A percentile compares a stretch with the other conserved stretches of the same genome.
Evolutionary conservation across 2,329 filamentous ascomycete species (phyloP).

Genomic region (Emericellopsis atlantica): DNA sequence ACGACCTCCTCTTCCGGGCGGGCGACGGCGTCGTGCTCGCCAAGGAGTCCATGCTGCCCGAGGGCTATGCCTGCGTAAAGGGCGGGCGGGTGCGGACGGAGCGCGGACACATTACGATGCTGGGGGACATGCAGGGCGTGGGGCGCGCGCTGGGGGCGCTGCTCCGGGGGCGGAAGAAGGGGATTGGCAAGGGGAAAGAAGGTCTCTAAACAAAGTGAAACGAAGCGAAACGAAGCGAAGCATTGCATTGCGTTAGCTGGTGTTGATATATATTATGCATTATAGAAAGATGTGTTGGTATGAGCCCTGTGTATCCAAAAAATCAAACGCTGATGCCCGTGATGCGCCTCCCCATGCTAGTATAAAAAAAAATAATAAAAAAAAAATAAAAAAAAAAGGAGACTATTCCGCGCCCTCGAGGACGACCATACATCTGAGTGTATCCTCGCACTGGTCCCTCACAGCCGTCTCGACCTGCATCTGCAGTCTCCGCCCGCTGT

Average conservation of each 20-base stretch:
- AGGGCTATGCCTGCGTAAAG: slow-evolving; percentile 61
- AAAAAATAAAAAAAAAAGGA: no score
- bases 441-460: slow-evolving; percentile 12
- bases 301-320: no score
- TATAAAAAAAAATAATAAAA: no score
- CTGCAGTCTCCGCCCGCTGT: slow-evolving; percentile 8
- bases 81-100: slow-evolving; percentile 70
- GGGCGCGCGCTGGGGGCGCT: slow-evolving; percentile 62
- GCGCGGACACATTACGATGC: slow-evolving; percentile 73
- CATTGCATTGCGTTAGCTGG: no score
- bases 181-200: slow-evolving; percentile 56
- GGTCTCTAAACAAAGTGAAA: no score
- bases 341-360: no score
- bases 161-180: slow-evolving; percentile 51
- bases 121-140: slow-evolving; percentile 75
- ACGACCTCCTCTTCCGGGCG: slow-evolving; percentile 73
- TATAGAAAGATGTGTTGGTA: no score
- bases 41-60: slow-evolving; percentile 71
- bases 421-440: slow-evolving; percentile 1
- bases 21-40: slow-evolving; percentile 86
- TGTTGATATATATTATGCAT: no score
- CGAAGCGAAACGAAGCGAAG: no score
- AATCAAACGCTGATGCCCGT: no score
- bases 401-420: no score
- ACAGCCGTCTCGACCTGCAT: slow-evolving; percentile 20